Base-by-base conservation (phyloP, 2,329 filamentous ascomycete genomes). In the Aspergillus cejpii region DNA sequence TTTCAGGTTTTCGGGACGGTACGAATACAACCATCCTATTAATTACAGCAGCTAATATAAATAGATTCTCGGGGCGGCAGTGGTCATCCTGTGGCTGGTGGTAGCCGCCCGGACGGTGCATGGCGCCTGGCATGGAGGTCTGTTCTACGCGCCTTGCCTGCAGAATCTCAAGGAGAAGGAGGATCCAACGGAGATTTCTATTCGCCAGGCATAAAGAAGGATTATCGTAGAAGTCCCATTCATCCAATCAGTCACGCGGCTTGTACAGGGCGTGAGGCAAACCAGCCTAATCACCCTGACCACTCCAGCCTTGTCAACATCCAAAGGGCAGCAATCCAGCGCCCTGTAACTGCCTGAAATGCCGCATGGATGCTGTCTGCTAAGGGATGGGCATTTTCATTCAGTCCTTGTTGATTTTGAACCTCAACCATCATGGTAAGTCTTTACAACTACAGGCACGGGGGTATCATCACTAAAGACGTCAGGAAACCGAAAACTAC, bases 1-100 rank as follows among this genome's bases (percentile, higher is more conserved):
- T 80, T 79, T 55, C 67, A 68, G 27, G 66, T 79, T 0, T 59
- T 78, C 11, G 76, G 75, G 4, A 78, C 74, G 12, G 58, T 65
- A 45, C n/a, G 52, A 43, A 12, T 21, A 2, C 11, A 27, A n/a
- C 15, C 1, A 10, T 1, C n/a, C n/a, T 36, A n/a, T 43, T 21
- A 17, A 11, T 10, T 11, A 7, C 6, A 15, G 10, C 2, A 7
- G 17, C 28, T 31, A 11, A 40, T 34, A n/a, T 6, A 40, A 12
- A 4, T 43, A 69, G 55, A 67, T 76, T 6, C 68, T 78, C 27
- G 69, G 70, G 7, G 56, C 71, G 4, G 57, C 64, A 1, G 74
- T 79, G 0, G 64, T 73, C 7, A 21, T 77, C 2, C 60, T 78
- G 1, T 80, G 75, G 75, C 64, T 71, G 11, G 60, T 77, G 2